Base-by-base conservation (phyloP, 441 rosid genomes). In the Pelargonium citronellum region DNA sequence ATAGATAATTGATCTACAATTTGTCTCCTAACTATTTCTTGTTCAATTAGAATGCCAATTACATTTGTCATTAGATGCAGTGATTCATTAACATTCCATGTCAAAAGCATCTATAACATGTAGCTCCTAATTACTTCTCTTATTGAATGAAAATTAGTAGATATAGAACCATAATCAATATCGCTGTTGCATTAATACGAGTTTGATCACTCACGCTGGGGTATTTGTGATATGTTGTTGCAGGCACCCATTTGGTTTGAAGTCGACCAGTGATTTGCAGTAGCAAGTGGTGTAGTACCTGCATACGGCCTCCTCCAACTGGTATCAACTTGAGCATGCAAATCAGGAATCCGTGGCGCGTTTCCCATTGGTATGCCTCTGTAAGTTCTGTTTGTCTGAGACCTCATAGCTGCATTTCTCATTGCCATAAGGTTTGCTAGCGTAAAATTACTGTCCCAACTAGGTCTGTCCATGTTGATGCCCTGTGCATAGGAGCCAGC, bases 171-270 rank as follows among this genome's bases (percentile, higher is more conserved):
- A 22, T 27, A 60, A 15, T 34, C 2, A 6, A 13, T 71, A 67
- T 62, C 57, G 22, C 1, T 44, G 30, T 43, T 65, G 68, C 71
- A 77, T 49, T 34, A 69, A 51, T 9, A 71, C 2, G 62, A 44
- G 44, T 46, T 41, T 43, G 62, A 70, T 63, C 37, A 80, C 91
- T 85, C 78, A 86, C 92, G 73, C 22, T 67, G 80, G 19, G 81
- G 75, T 43, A 53, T 70, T 57, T 81, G 84, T 70, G 71, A 75
- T 64, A 67, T 77, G 53, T 37, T 22, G 22, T 51, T 69, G 44
- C 47, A 55, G 39, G 58, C 47, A 17, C 58, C 24, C 58, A 13
- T n/a, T 22, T 51, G 58, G 61, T 47, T 67, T 41, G 39, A 46
- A 47, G 5, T 71, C 15, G 82, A 77, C 80, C 73, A 53, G 27